These are phyloP conservation scores for Lachancea dasiensis DNA, from an alignment of 805 yeast genomes.

Conservation along the genomic window DNA sequence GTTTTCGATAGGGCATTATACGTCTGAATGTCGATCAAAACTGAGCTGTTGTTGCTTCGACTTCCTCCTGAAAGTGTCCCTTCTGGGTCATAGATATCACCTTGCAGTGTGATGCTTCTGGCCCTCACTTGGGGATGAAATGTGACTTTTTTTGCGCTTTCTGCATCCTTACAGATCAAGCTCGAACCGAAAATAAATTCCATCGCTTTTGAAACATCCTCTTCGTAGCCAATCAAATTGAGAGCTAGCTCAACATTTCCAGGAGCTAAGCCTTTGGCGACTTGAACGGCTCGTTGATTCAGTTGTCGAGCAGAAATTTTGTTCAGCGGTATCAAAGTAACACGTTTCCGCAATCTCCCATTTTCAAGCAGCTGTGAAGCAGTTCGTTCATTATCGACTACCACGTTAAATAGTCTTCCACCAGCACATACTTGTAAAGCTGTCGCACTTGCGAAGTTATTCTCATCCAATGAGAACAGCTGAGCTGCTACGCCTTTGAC, in stretches of 20 bases:
- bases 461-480: slow-evolving; percentile 57
- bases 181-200: slow-evolving; percentile 85
- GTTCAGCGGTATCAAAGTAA: slow-evolving; percentile 87
- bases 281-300: slow-evolving; percentile 43
- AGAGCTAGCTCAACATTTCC: slow-evolving; percentile 86
- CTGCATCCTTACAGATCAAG: slow-evolving; percentile 81
- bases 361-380: slow-evolving; percentile 78
- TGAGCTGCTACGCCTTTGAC: slow-evolving; percentile 91
- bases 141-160: slow-evolving; percentile 83
- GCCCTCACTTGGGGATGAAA: slow-evolving; percentile 76
- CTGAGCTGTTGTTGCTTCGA: slow-evolving; percentile 50
- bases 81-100: slow-evolving; percentile 92
- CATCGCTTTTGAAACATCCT: slow-evolving; percentile 74
- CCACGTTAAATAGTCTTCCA: slow-evolving; percentile 79
- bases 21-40: slow-evolving; percentile 60
- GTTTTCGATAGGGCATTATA: slow-evolving; percentile 44
- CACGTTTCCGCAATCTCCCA: slow-evolving; percentile 74
- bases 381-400: slow-evolving; percentile 79
- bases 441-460: slow-evolving; percentile 54
- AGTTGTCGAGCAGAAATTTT: slow-evolving; percentile 63
- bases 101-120: slow-evolving; percentile 83
- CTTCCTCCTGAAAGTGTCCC: slow-evolving; percentile 98
- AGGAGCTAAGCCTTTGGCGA: slow-evolving; percentile 76
- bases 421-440: slow-evolving; percentile 96
- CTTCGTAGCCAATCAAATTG: slow-evolving; percentile 68